Evolutionary conservation across 2,329 filamentous ascomycete genomes (phyloP), one percentile per base, ranked within the genome.

Genomic region (Dothideomycetes sp.): DNA sequence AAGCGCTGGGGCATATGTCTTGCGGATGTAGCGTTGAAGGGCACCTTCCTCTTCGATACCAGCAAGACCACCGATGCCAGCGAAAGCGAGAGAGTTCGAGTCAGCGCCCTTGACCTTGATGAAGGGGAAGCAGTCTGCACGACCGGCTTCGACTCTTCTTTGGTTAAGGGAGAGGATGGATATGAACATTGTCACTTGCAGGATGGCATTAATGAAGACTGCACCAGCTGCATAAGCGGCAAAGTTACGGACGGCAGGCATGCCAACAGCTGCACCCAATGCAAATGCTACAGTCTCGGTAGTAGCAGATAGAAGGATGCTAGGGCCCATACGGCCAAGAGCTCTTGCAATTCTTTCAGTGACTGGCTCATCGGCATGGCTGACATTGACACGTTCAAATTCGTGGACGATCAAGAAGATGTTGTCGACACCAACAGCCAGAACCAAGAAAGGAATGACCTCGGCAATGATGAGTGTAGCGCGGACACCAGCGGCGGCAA

Each of bases 371-470:
- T 96, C 88, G 0, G 88, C 86, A 54, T 94, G 84, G 59, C 82
- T 94, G 51, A 87, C 67, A 54, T 98, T 98, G 57, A 95, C 84
- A 20, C 91, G 76, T 58, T 98, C 91, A 45, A 98, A 94, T 62
- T 98, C 91, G 62, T 98, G 91, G 1, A 98, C 91, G 45, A 98
- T 94, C 42, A 98, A 69, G 65, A 98, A 98, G 53, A 98, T 96
- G 57, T 98, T 98, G 71, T 98, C 91, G 3, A 98, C 93, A 32
- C 91, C 91, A 19, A 98, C 88, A 10, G 91, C 91, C 15, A 98
- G 68, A 8, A 98, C 89, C 49, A 98, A 80, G 62, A 98, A 98
- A 0, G 91, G 91, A 49, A 98, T 98, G 46, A 98, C 91, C 58
- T 98, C 91, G 4, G 93, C 89, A 46, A 98, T 98, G 55, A 98